Conservation (phyloP, 148 eudicot species). For the Suaeda aralocaspica region DNA sequence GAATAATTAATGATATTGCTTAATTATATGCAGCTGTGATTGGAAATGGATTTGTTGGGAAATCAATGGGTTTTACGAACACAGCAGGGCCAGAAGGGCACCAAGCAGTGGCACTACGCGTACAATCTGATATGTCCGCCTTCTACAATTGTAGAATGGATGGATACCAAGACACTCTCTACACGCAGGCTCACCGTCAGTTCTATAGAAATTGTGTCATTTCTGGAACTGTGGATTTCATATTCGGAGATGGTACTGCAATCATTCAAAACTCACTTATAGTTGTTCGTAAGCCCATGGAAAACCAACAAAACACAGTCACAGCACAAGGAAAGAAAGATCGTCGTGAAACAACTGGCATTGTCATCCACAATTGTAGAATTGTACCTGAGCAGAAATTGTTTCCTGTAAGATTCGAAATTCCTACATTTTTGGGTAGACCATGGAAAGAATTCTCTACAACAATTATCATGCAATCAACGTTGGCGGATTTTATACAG, state of each 20-base stretch:
- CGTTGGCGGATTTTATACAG: slow-evolving; percentile 43
- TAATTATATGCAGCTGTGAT: slow-evolving; percentile 56
- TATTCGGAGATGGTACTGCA: slow-evolving; percentile 42
- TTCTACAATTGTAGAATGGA: slow-evolving; percentile 55
- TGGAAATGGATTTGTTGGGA: slow-evolving; percentile 54
- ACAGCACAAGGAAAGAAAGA: slow-evolving; percentile 62
- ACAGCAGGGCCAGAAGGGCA: slow-evolving; percentile 58
- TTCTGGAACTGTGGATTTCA: slow-evolving; percentile 53
- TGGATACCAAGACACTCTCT: slow-evolving; percentile 56
- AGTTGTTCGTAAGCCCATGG: slow-evolving; percentile 40
- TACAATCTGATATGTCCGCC: slow-evolving; percentile 47
- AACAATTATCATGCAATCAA: slow-evolving; percentile 56
- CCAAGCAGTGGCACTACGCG: slow-evolving; percentile 69
- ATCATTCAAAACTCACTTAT: slow-evolving; percentile 57
- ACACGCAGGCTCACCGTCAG: slow-evolving; percentile 43
- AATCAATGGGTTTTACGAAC: slow-evolving; percentile 53
- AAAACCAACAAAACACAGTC: slow-evolving; percentile 49
- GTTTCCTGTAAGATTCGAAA: slow-evolving; percentile 30
- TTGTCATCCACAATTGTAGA: slow-evolving; percentile 64
- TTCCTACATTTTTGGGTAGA: slow-evolving; percentile 49
- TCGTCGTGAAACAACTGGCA: slow-evolving; percentile 32
- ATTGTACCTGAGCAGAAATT: slow-evolving; percentile 57
- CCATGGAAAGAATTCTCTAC: slow-evolving; percentile 69
- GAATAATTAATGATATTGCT: too few species aligned
- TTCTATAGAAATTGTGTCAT: slow-evolving; percentile 53